Percentiles rank a stretch among this genome's conserved stretches.
These are phyloP conservation scores for Primulina tabacum DNA, from an alignment of 257 asterid genomes.

Conservation along the genomic window DNA sequence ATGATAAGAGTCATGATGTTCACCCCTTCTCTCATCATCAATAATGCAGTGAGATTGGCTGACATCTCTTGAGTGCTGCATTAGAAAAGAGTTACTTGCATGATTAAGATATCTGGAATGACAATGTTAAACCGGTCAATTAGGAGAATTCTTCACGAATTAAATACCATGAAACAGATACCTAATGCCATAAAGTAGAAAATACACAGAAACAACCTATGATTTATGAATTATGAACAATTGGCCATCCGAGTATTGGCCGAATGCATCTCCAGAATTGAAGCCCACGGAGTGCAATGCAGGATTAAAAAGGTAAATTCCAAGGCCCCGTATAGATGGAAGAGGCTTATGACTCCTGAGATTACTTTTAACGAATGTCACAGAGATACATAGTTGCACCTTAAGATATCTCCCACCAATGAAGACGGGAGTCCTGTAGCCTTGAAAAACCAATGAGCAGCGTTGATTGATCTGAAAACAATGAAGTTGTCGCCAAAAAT, in stretches of 20 bases:
- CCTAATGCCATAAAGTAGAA: not conserved
- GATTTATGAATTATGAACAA: not conserved
- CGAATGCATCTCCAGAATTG: not conserved
- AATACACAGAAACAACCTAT: not conserved
- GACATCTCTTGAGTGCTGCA: slow-evolving; percentile 88
- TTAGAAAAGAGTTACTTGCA: slow-evolving; percentile 21
- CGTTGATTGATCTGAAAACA: slow-evolving; percentile 55
- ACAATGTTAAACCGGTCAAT: slow-evolving; percentile 1
- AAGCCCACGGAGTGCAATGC: not conserved
- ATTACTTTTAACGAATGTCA: slow-evolving; percentile 9
- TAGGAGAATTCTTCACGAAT: not conserved
- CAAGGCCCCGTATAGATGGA: not conserved
- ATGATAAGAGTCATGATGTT: slow-evolving; percentile 48
- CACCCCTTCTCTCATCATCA: slow-evolving; percentile 97
- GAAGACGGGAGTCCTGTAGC: slow-evolving; percentile 62
- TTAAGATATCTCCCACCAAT: slow-evolving; percentile 96
- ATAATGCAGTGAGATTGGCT: slow-evolving; percentile 96
- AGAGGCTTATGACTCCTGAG: not conserved
- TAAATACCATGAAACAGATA: not conserved
- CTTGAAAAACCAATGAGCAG: slow-evolving; percentile 51
- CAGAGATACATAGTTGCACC: slow-evolving; percentile 41
- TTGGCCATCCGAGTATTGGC: not conserved
- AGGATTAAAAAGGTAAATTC: not conserved
- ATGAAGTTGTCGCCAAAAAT: slow-evolving; percentile 18
- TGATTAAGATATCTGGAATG: slow-evolving; percentile 2